Base-by-base conservation (phyloP, 768 basidiomycete species). In the Tephrocybe rancida region DNA sequence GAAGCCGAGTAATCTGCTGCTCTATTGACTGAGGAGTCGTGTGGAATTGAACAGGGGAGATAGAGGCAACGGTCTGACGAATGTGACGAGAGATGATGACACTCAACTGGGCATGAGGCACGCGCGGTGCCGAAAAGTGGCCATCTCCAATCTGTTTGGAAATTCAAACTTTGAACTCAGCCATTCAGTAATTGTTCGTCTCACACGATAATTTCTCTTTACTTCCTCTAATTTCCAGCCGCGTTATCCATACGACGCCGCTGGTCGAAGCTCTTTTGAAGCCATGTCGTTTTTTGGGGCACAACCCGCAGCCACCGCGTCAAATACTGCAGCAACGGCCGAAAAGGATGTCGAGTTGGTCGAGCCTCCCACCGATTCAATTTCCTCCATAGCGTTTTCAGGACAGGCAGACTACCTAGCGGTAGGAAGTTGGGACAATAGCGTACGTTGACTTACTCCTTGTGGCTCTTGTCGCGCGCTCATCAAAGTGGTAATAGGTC, bases 361-460 rank as follows among this genome's bases (percentile, higher is more conserved):
- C 5, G 87, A 94, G 53, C 88, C 91, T 0, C 93, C 93, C 3
- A 67, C 83, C 8, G 96, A 98, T 67, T 92, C 92, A 11, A 90
- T 96, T 56, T 95, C 93, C 2, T 83, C 85, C 2, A 70, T 98
- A 46, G 72, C 88, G 1, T 98, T 95, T 73, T 94, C 91, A 0
- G 83, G 88, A 5, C 86, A 84, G 16, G 89, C 89, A 8, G 92
- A 96, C 65, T 90, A 92, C 65, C 80, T 98, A 22, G 94, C 95
- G 8, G 95, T 95, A 11, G 94, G 86, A 50, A 90, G 88, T 61
- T 98, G 96, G 96, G 90, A 92, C 65, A 95, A 93, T 66, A 91
- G 91, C 70, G 95, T 94, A 60, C 38, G 84, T 70, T 13, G 13
- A 30, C 16, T 50, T 41, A 21, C 5, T 18, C 8, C 24, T 11